Conservation (phyloP, 331 rosid genomes). For the Malus hybrid region DNA sequence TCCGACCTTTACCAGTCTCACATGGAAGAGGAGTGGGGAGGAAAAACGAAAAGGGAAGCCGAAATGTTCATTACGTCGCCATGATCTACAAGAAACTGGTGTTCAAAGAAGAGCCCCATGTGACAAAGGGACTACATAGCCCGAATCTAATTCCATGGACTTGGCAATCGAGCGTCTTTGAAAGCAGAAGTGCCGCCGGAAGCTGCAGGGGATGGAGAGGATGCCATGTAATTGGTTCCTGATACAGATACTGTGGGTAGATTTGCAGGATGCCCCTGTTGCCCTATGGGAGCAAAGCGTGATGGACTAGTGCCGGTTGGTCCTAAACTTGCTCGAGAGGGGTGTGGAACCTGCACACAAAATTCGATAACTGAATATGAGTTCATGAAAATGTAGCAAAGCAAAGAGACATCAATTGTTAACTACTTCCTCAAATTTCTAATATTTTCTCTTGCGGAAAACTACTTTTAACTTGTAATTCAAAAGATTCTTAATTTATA, state of each 20-base stretch:
- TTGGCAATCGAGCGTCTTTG: conserved; percentile 76
- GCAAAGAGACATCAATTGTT: not conserved
- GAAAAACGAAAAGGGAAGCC: not conserved
- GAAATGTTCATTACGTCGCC: not conserved
- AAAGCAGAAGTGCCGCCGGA: conserved; percentile 85
- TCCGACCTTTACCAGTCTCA: too few species aligned
- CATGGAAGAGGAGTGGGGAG: not conserved
- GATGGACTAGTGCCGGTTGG: conserved; percentile 68
- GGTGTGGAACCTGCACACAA: conserved; percentile 58
- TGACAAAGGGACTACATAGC: not conserved
- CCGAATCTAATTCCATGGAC: conserved; percentile 84
- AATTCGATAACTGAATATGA: not conserved
- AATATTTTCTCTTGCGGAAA: too few species aligned
- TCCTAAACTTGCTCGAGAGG: conserved; percentile 52
- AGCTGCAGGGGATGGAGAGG: conserved; percentile 93
- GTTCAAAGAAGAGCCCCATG: not conserved
- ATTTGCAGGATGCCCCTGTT: conserved; percentile 53
- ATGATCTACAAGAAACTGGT: not conserved
- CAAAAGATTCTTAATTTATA: not conserved
- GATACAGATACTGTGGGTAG: conserved; percentile 61
- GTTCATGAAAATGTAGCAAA: not conserved
- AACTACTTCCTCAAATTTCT: not conserved
- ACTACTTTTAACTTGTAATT: not conserved
- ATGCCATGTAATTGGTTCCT: conserved; percentile 71
- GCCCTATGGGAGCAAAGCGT: conserved; percentile 56